phyloP scores from a whole-genome alignment of 495 filamentous ascomycete genomes.

The Trichoderma gamsii region DNA sequence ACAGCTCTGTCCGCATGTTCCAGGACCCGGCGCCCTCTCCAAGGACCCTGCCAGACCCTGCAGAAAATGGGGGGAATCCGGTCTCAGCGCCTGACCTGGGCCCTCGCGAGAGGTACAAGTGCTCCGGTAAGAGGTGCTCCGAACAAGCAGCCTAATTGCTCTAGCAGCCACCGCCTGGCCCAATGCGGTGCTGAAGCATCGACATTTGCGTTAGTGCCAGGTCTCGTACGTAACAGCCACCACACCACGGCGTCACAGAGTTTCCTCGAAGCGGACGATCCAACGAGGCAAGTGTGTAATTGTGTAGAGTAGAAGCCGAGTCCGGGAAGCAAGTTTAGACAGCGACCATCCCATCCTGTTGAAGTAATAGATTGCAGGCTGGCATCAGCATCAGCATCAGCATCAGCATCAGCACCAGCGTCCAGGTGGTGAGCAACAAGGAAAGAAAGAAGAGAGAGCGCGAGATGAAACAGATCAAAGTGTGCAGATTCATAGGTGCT shows the following conservation, averaged over 20 bases:
- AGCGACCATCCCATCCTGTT: no score
- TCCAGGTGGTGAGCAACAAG: no score
- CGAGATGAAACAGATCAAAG: no score
- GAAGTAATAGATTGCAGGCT: no score
- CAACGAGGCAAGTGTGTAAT: not conserved
- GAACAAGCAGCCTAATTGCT: no score
- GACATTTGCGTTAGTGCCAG: not conserved
- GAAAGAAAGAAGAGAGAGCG: no score
- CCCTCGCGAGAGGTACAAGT: not conserved
- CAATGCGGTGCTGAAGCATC: not conserved
- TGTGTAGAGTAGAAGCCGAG: no score
- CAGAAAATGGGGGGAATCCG: not conserved
- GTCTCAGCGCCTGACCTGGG: constrained; percentile 4
- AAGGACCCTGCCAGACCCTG: not conserved
- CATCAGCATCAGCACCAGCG: no score
- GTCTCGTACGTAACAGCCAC: constrained; percentile 3
- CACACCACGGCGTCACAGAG: constrained; percentile 6
- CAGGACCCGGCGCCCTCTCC: no score
- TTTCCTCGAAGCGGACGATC: not conserved
- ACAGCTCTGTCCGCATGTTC: not conserved
- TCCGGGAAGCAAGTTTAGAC: no score
- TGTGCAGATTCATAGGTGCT: no score
- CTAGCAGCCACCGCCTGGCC: not conserved
- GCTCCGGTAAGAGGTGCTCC: not conserved
- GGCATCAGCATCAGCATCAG: no score